A percentile compares a stretch with the other conserved stretches of the same genome.
Conservation (phyloP, 805 yeast genomes). For the Barnettozyma wickerhamii region DNA sequence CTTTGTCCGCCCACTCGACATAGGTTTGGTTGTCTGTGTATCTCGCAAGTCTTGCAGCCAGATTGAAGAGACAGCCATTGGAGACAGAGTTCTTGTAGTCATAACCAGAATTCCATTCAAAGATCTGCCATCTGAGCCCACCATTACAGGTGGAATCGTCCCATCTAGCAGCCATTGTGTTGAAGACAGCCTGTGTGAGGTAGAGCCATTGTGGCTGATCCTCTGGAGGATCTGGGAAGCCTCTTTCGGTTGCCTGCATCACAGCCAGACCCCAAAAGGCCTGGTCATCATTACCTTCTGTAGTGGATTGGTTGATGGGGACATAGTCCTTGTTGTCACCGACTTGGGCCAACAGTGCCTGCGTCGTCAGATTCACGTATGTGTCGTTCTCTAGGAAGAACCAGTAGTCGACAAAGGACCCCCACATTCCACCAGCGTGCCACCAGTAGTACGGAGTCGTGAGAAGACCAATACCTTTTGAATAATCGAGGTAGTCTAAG, state of each 20-base stretch:
- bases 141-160: slow-evolving; percentile 60
- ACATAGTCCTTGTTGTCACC: slow-evolving; percentile 64
- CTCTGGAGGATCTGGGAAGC: slow-evolving; percentile 65
- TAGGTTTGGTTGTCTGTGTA: slow-evolving; percentile 71
- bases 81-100: slow-evolving; percentile 84
- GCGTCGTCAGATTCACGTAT: slow-evolving; percentile 48
- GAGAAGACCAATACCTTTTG: slow-evolving; percentile 73
- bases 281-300: slow-evolving; percentile 93
- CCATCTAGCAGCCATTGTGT: slow-evolving; percentile 82
- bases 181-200: slow-evolving; percentile 79
- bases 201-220: slow-evolving; percentile 68
- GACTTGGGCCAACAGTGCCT: slow-evolving; percentile 60
- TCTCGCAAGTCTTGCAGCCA: slow-evolving; percentile 80
- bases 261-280: slow-evolving; percentile 90
- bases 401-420: slow-evolving; percentile 59
- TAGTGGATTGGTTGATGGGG: slow-evolving; percentile 75
- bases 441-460: slow-evolving; percentile 81
- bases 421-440: slow-evolving; percentile 82
- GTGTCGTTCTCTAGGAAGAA: slow-evolving; percentile 64
- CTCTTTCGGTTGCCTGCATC: slow-evolving; percentile 80
- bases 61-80: slow-evolving; percentile 76
- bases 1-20: slow-evolving; percentile 64
- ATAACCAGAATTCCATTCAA: slow-evolving; percentile 83
- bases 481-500: slow-evolving; percentile 57
- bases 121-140: slow-evolving; percentile 91